Evolutionary conservation across 495 filamentous ascomycete species (phyloP).

Genomic region (Bacidia gigantensis): DNA sequence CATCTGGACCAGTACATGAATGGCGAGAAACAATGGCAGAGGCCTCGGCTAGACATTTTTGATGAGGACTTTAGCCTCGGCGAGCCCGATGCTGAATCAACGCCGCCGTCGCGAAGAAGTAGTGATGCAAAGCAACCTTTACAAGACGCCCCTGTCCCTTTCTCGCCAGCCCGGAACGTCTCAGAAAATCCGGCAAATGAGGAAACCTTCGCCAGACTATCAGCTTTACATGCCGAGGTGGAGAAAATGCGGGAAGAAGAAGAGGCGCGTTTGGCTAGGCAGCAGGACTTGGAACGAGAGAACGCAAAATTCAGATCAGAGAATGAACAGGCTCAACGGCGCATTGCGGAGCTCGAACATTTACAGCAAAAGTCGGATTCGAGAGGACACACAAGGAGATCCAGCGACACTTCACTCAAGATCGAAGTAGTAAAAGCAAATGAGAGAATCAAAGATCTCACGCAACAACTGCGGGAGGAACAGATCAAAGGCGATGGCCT

Average conservation of each 20-base stretch:
- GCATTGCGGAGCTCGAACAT: slow-evolving; percentile 1
- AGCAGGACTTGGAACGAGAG: slow-evolving; percentile 7
- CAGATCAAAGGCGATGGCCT: background rate
- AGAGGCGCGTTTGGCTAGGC: background rate
- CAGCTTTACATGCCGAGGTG: slow-evolving; percentile 16
- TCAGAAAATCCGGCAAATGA: slow-evolving; percentile 10
- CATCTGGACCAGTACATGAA: slow-evolving; percentile 37
- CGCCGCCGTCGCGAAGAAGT: slow-evolving; percentile 7
- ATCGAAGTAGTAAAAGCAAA: slow-evolving; percentile 15
- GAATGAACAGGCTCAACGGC: slow-evolving; percentile 2
- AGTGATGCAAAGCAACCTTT: background rate
- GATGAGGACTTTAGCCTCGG: slow-evolving; percentile 8
- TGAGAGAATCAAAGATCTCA: slow-evolving; percentile 1
- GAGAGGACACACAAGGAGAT: background rate
- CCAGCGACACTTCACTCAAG: slow-evolving; percentile 16
- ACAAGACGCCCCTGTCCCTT: background rate
- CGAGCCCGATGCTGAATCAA: slow-evolving; percentile 13
- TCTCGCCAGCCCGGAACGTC: background rate
- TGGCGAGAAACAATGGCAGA: slow-evolving; percentile 24
- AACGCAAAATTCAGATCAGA: slow-evolving; percentile 4
- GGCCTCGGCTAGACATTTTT: slow-evolving; percentile 8
- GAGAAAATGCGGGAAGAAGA: slow-evolving; percentile 14
- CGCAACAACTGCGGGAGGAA: background rate
- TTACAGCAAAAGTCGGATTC: background rate
- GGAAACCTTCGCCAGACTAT: slow-evolving; percentile 16